phyloP scores from a whole-genome alignment of 2,329 filamentous ascomycete species.

The Fusarium graminum region DNA sequence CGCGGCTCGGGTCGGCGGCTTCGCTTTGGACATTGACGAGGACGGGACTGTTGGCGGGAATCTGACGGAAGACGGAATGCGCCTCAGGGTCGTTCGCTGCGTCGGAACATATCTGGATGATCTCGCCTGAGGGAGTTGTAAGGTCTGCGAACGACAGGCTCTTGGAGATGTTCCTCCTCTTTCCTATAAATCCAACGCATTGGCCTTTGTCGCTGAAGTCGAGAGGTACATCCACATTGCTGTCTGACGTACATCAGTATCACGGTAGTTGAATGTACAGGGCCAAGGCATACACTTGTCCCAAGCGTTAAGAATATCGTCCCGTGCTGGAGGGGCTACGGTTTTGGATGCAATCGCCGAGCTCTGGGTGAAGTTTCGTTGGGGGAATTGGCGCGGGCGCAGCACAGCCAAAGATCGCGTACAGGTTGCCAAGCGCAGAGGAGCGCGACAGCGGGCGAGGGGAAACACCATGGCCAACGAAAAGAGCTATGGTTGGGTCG shows the following conservation, averaged over 20 bases:
- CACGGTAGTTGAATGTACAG: not conserved
- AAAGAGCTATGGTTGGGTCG: slow-evolving; percentile 16
- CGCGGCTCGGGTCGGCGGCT: slow-evolving; percentile 31
- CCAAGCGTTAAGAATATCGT: slow-evolving; percentile 49
- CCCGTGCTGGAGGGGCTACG: slow-evolving; percentile 27
- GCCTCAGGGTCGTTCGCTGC: slow-evolving; percentile 53
- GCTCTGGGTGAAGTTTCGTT: slow-evolving; percentile 44
- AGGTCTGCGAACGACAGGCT: slow-evolving; percentile 77
- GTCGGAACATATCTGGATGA: slow-evolving; percentile 62
- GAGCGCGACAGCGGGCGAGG: slow-evolving; percentile 43
- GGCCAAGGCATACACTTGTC: slow-evolving; percentile 48
- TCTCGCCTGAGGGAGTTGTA: slow-evolving; percentile 55
- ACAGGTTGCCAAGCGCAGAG: slow-evolving; percentile 35
- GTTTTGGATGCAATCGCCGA: slow-evolving; percentile 20
- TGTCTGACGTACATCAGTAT: slow-evolving; percentile 44
- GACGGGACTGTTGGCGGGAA: slow-evolving; percentile 67
- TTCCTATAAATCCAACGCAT: slow-evolving; percentile 75
- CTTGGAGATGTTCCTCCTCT: slow-evolving; percentile 74
- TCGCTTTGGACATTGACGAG: slow-evolving; percentile 58
- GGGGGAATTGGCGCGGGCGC: slow-evolving; percentile 34
- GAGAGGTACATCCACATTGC: slow-evolving; percentile 42
- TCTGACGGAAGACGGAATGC: slow-evolving; percentile 60
- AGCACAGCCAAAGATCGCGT: slow-evolving; percentile 16
- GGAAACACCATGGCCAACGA: slow-evolving; percentile 44
- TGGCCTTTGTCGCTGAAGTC: slow-evolving; percentile 33